phyloP scores from a whole-genome alignment of 768 basidiomycete genomes.

The Inosperma sp. region DNA sequence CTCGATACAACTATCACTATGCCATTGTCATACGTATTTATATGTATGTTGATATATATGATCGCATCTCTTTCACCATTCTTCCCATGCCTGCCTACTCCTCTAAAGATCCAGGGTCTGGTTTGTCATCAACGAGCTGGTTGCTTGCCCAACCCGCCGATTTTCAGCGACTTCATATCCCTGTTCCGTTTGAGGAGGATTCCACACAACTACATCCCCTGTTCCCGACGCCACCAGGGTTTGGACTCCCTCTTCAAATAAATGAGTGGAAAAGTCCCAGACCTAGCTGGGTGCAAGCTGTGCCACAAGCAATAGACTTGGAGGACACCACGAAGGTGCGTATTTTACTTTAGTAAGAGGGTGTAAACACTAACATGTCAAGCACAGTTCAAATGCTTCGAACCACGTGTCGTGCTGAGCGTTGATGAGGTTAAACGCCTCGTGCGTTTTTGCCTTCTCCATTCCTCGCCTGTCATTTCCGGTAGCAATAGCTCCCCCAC shows the following conservation, averaged over 20 bases:
- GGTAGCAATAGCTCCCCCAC: no score
- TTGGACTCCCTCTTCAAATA: background rate
- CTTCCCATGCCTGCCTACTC: background rate
- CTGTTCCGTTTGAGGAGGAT: background rate
- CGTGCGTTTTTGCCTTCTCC: background rate
- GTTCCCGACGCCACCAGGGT: background rate
- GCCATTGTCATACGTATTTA: background rate
- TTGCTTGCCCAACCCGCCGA: background rate
- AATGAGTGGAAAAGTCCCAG: background rate
- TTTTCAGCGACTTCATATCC: background rate
- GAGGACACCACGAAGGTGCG: no score
- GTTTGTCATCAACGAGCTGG: background rate
- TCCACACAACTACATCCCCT: background rate
- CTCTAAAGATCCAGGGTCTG: background rate
- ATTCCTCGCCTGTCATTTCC: no score
- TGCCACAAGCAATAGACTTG: background rate
- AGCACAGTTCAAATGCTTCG: no score
- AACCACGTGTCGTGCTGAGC: background rate
- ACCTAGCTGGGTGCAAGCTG: background rate
- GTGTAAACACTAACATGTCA: no score
- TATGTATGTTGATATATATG: background rate
- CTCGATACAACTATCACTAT: background rate
- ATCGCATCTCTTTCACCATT: background rate
- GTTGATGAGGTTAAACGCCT: slow-evolving; percentile 1
- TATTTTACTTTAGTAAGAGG: no score